These are phyloP conservation scores for bread wheat (Triticum aestivum) DNA, from an alignment of 176 grass and related monocot genomes.

Conservation along the genomic window DNA sequence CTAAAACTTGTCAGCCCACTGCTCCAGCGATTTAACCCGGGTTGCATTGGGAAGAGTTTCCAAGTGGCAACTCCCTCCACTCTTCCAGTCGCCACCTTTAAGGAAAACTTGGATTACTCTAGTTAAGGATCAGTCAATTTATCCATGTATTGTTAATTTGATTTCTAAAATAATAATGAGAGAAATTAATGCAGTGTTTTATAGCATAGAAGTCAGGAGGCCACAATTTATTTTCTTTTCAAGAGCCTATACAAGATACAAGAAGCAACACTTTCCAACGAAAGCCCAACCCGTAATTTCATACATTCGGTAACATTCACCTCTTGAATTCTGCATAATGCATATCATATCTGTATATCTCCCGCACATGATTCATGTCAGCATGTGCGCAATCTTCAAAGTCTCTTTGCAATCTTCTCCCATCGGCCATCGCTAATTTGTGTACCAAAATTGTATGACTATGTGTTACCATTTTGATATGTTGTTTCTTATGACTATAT, in stretches of 20 bases:
- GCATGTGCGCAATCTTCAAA: no score
- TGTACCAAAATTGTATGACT: no score
- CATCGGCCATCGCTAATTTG: no score
- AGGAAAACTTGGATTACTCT: background rate
- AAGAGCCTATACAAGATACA: background rate
- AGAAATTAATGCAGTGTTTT: background rate
- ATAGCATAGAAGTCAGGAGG: background rate
- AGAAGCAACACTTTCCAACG: no score
- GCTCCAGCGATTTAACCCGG: constrained; percentile 27
- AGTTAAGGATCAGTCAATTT: background rate
- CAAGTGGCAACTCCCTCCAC: constrained; percentile 65
- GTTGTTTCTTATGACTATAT: no score
- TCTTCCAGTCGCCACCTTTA: constrained; percentile 69
- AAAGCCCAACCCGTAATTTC: background rate
- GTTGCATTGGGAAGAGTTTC: constrained; percentile 57
- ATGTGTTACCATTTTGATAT: no score
- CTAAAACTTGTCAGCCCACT: constrained; percentile 56
- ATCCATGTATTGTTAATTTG: background rate
- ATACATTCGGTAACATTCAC: background rate
- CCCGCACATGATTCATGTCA: no score
- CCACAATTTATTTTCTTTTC: background rate
- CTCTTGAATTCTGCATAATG: no score
- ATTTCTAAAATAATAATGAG: background rate
- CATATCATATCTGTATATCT: no score
- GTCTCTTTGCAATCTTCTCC: no score